Percentiles rank a stretch among this genome's conserved stretches.
Evolutionary conservation across 192 early-diverging fungal genomes (phyloP).

Genomic region (Physocladia obscura): DNA sequence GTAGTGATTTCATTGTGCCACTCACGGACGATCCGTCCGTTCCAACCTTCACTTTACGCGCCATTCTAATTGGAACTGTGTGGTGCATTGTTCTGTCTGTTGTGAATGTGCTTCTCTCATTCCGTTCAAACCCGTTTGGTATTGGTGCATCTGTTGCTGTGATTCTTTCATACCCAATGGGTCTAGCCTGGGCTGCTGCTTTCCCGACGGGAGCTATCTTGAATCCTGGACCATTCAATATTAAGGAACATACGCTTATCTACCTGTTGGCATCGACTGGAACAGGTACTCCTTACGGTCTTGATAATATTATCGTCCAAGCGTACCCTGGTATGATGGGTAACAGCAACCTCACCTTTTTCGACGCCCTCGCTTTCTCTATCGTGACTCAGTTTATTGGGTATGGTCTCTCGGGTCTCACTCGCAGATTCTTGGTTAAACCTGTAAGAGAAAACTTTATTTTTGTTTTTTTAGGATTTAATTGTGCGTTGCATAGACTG

Average conservation of each 20-base stretch:
- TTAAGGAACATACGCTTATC: slow-evolving; percentile 88
- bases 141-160: slow-evolving; percentile 72
- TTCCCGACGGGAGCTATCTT: slow-evolving; percentile 46
- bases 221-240: slow-evolving; percentile 82
- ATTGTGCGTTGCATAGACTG: slow-evolving; percentile 29
- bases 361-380: slow-evolving; percentile 41
- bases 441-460: slow-evolving; percentile 43
- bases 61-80: neutral
- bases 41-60: slow-evolving; percentile 25
- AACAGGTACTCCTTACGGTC: neutral
- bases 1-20: slow-evolving; percentile 17
- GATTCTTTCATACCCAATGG: slow-evolving; percentile 73
- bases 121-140: slow-evolving; percentile 52
- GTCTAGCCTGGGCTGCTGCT: slow-evolving; percentile 2
- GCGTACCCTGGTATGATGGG: neutral
- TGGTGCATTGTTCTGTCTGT: slow-evolving; percentile 8
- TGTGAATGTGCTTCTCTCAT: slow-evolving; percentile 29
- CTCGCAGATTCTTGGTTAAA: slow-evolving; percentile 79
- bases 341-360: slow-evolving; percentile 7
- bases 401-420: slow-evolving; percentile 71
- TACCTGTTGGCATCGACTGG: neutral
- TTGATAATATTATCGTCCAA: slow-evolving; percentile 2
- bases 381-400: slow-evolving; percentile 71
- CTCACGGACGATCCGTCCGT: slow-evolving; percentile 23
- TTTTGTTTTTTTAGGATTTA: neutral